Conservation (phyloP, 1,284 basidiomycete species). For the Tilletiaria anomala region DNA sequence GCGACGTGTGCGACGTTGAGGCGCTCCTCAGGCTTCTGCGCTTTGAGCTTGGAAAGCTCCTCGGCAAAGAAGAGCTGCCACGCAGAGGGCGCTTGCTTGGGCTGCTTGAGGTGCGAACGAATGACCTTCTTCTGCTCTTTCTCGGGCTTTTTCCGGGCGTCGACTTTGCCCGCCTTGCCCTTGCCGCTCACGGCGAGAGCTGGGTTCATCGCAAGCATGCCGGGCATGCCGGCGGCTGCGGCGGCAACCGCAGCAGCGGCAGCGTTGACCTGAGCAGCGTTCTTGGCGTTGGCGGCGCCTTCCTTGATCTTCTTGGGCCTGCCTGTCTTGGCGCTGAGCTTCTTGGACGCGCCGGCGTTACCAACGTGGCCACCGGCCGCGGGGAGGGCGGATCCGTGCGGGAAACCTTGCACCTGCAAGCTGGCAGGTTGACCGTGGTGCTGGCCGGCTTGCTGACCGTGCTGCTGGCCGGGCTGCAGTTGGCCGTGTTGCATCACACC, state of each 20-base stretch:
- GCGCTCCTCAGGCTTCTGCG: slow-evolving; percentile 46
- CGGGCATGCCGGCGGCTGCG: not conserved
- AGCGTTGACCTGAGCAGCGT: not conserved
- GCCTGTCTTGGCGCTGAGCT: too few species aligned
- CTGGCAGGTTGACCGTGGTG: not conserved
- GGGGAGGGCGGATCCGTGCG: not conserved
- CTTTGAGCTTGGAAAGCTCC: slow-evolving; percentile 72
- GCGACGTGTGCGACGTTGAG: slow-evolving; percentile 90
- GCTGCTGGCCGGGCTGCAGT: not conserved
- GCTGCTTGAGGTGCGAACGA: slow-evolving; percentile 54
- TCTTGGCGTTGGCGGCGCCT: not conserved
- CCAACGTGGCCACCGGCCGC: not conserved
- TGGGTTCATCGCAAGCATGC: not conserved
- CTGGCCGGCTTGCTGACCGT: not conserved
- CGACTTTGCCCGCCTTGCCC: not conserved
- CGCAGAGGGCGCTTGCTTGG: slow-evolving; percentile 80
- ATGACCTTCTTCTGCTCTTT: not conserved
- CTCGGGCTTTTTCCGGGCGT: not conserved
- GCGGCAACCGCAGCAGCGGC: not conserved
- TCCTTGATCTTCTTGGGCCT: slow-evolving; percentile 2
- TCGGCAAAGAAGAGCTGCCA: slow-evolving; percentile 97
- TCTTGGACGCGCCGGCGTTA: not conserved
- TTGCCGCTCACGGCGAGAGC: not conserved
- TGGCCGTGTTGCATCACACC: slow-evolving; percentile 1
- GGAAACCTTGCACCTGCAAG: not conserved